Conservation (phyloP, 129 eudicot genomes). For the Erigeron canadensis region DNA sequence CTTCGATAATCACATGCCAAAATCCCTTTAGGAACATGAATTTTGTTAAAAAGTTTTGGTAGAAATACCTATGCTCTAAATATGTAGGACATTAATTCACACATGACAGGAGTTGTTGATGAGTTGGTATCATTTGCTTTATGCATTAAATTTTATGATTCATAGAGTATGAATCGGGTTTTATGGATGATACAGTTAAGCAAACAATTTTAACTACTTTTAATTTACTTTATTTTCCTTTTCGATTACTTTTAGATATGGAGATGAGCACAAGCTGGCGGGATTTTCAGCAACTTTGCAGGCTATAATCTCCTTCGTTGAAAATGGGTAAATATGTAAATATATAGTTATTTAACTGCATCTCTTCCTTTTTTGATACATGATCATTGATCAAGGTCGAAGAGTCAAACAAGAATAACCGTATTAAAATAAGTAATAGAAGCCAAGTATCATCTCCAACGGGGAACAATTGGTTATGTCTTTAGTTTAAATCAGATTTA, state of each 20-base stretch:
- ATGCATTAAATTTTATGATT: not conserved
- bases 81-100: not conserved
- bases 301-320: conserved; percentile 97
- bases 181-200: conserved; percentile 13
- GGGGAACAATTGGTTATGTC: too few species aligned
- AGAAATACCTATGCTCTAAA: not conserved
- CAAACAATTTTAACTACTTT: not conserved
- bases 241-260: conserved; percentile 56
- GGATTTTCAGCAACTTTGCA: conserved; percentile 99
- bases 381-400: too few species aligned
- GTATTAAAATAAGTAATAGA: too few species aligned
- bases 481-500: too few species aligned
- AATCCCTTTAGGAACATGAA: conserved; percentile 1
- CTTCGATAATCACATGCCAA: not conserved
- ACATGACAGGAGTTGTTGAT: not conserved
- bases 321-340: conserved; percentile 73
- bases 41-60: not conserved
- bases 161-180: not conserved
- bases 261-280: conserved; percentile 95
- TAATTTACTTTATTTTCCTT: not conserved
- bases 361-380: too few species aligned
- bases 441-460: too few species aligned
- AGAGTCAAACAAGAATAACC: too few species aligned
- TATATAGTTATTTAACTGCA: conserved; percentile 10
- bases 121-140: conserved; percentile 8